Percentiles rank a stretch among this genome's conserved stretches.
Evolutionary conservation across 106 monocot genomes (phyloP).

Genomic region (Gastrodia elata): DNA sequence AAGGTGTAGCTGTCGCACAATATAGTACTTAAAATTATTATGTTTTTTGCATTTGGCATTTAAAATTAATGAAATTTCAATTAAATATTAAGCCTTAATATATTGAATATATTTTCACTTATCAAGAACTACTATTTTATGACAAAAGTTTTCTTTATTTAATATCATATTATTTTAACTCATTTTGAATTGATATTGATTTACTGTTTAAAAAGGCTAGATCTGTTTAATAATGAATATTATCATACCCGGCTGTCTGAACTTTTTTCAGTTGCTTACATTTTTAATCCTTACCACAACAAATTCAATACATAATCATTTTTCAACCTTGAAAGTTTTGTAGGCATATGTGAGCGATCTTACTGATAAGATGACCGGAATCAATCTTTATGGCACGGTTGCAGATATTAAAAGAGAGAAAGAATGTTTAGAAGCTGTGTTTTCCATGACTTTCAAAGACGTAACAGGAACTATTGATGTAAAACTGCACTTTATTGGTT

Average conservation of each 20-base stretch:
- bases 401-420: conserved; percentile 31
- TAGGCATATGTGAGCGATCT: conserved; percentile 65
- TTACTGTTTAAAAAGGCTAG: not conserved
- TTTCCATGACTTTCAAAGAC: conserved; percentile 59
- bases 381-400: conserved; percentile 60
- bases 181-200: not conserved
- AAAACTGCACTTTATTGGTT: conserved; percentile 51
- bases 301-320: not conserved
- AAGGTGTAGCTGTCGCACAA: no score
- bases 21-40: no score
- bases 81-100: no score
- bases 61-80: no score
- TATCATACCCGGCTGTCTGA: not conserved
- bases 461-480: conserved; percentile 38
- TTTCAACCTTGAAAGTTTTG: conserved; percentile 14
- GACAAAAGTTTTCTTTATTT: not conserved
- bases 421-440: conserved; percentile 22
- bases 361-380: conserved; percentile 67
- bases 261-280: not conserved
- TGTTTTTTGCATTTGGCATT: no score
- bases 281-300: not conserved
- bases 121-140: not conserved
- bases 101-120: no score
- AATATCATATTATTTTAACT: not conserved
- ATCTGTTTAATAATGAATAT: not conserved